phyloP scores from a whole-genome alignment of 2,329 filamentous ascomycete species.

The Ophiognomonia clavigignenti-juglandacearum region DNA sequence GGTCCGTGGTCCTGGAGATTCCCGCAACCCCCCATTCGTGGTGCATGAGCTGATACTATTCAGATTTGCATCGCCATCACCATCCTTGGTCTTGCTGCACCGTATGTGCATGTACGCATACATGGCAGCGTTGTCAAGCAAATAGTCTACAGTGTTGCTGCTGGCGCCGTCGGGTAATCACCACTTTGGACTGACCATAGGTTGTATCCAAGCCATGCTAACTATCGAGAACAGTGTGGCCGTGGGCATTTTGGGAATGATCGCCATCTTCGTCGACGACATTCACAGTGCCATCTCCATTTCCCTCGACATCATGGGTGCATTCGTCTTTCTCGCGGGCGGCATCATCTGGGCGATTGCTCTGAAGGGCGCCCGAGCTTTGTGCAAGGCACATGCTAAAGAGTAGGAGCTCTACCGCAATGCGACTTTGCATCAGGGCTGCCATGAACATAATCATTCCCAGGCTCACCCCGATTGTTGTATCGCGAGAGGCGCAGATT shows the following conservation, averaged over 20 bases:
- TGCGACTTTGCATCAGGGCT: constrained; percentile 1
- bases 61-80: constrained; percentile 27
- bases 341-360: constrained; percentile 21
- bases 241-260: constrained; percentile 23
- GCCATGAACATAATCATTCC: no score
- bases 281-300: constrained; percentile 23
- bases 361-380: constrained; percentile 6
- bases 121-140: constrained; percentile 23
- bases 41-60: not conserved
- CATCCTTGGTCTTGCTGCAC: constrained; percentile 27
- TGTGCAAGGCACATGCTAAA: not conserved
- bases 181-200: not conserved
- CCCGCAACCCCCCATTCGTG: not conserved
- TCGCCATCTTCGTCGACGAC: constrained; percentile 24
- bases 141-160: constrained; percentile 28
- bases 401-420: constrained; percentile 1
- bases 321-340: constrained; percentile 27
- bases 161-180: constrained; percentile 24
- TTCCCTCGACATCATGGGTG: constrained; percentile 23
- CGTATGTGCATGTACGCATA: constrained; percentile 26
- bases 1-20: not conserved
- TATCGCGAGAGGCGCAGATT: no score
- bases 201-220: not conserved
- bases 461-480: no score
- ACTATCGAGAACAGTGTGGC: constrained; percentile 19